Percentiles rank a stretch among this genome's conserved stretches.
phyloP scores from a whole-genome alignment of 1,284 basidiomycete species.

The Baeospora myosura region DNA sequence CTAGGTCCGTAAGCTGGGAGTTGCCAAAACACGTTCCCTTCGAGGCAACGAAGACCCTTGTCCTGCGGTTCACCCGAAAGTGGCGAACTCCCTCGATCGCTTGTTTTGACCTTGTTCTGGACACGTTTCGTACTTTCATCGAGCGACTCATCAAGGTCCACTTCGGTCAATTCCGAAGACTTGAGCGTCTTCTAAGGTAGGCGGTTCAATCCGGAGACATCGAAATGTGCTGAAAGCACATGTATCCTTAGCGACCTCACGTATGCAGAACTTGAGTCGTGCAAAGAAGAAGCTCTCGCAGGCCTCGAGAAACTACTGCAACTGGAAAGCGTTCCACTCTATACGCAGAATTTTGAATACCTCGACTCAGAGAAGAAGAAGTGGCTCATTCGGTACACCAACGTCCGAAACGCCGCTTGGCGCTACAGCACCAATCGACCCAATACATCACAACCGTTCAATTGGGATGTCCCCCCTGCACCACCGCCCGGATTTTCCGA shows the following conservation, averaged over 20 bases:
- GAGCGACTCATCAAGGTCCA: not conserved
- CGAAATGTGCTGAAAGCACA: not conserved
- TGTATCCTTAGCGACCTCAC: slow-evolving; percentile 1
- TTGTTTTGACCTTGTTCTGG: slow-evolving; percentile 31
- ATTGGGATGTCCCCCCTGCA: not conserved
- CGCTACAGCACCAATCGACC: not conserved
- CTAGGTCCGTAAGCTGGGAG: slow-evolving; percentile 44
- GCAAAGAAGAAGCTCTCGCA: slow-evolving; percentile 1
- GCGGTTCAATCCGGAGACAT: too few relatives aligned
- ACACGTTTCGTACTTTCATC: slow-evolving; percentile 8
- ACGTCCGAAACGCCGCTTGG: not conserved
- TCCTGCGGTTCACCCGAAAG: slow-evolving; percentile 28
- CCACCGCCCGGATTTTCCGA: slow-evolving; percentile 1
- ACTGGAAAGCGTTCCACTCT: slow-evolving; percentile 9
- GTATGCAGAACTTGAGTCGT: slow-evolving; percentile 2
- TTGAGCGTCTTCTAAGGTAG: slow-evolving; percentile 8
- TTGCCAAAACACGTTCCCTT: slow-evolving; percentile 44
- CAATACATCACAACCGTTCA: not conserved
- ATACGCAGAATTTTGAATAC: slow-evolving; percentile 10
- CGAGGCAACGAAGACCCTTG: slow-evolving; percentile 37
- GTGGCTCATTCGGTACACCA: slow-evolving; percentile 2
- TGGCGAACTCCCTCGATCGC: slow-evolving; percentile 33
- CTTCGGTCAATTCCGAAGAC: slow-evolving; percentile 8
- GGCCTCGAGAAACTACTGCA: slow-evolving; percentile 5
- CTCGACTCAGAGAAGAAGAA: slow-evolving; percentile 1